Evolutionary conservation across 257 asterid species (phyloP).

Genomic region (Craterostigma plantagineum): DNA sequence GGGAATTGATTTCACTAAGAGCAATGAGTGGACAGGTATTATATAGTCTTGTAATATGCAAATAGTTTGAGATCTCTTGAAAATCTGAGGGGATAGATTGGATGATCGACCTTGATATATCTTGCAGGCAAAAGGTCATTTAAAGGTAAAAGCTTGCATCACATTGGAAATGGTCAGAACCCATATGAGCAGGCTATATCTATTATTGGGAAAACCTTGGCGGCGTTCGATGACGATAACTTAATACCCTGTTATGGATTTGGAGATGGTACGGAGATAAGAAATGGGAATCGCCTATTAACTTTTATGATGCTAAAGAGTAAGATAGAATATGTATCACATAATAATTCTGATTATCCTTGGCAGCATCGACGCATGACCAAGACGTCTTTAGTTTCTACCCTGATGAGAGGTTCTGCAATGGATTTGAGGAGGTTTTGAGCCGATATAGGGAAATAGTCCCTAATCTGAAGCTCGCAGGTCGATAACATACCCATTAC

Average conservation of each 20-base stretch:
- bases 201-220: slow-evolving; percentile 82
- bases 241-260: slow-evolving; percentile 93
- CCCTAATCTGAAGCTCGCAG: slow-evolving; percentile 69
- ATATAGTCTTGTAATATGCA: neutral
- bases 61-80: too few species aligned
- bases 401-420: slow-evolving; percentile 51
- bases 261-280: slow-evolving; percentile 6
- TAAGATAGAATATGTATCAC: too few species aligned
- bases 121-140: slow-evolving; percentile 58
- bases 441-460: slow-evolving; percentile 55
- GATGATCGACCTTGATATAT: too few species aligned
- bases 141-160: slow-evolving; percentile 58
- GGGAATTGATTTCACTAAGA: slow-evolving; percentile 90
- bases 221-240: slow-evolving; percentile 83
- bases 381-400: slow-evolving; percentile 60
- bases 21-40: slow-evolving; percentile 96
- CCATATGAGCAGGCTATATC: slow-evolving; percentile 91
- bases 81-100: too few species aligned
- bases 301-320: too few species aligned
- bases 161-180: slow-evolving; percentile 42
- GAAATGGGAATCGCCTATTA: too few species aligned
- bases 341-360: neutral
- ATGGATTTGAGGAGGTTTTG: slow-evolving; percentile 81
- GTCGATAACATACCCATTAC: slow-evolving; percentile 17
- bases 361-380: slow-evolving; percentile 3